Percentiles rank a stretch among this genome's conserved stretches.
Evolutionary conservation across 2,329 filamentous ascomycete genomes (phyloP).

Genomic region (Paraphaeosphaeria minitans): DNA sequence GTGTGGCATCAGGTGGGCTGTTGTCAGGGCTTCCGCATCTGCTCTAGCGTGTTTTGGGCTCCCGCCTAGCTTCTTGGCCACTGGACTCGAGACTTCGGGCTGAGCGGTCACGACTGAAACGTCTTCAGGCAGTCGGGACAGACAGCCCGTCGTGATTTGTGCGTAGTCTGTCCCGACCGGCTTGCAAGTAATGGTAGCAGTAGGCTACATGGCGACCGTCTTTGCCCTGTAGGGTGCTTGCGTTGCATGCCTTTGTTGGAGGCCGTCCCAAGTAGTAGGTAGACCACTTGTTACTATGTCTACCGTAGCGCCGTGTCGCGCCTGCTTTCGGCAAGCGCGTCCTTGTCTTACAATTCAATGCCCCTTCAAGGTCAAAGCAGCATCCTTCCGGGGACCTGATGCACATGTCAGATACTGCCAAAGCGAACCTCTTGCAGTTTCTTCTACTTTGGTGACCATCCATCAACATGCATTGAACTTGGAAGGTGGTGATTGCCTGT

Average conservation of each 20-base stretch:
- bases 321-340: slow-evolving; percentile 1
- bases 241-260: not conserved
- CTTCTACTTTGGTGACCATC: not conserved
- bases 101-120: too few relatives aligned
- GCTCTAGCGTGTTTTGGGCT: slow-evolving; percentile 8
- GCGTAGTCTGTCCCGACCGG: not conserved
- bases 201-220: not conserved
- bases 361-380: not conserved
- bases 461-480: not conserved
- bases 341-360: not conserved
- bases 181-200: not conserved
- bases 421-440: not conserved
- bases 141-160: too few relatives aligned
- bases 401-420: not conserved
- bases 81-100: too few relatives aligned
- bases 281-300: too few relatives aligned
- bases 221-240: not conserved
- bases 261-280: too few relatives aligned
- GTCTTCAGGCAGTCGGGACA: too few relatives aligned
- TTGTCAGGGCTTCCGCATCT: not conserved
- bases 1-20: not conserved
- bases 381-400: not conserved
- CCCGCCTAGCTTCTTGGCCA: not conserved
- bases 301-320: not conserved
- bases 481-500: not conserved